These are phyloP conservation scores for Wickerhamomyces pijperi DNA, from an alignment of 805 yeast genomes.

Conservation along the genomic window DNA sequence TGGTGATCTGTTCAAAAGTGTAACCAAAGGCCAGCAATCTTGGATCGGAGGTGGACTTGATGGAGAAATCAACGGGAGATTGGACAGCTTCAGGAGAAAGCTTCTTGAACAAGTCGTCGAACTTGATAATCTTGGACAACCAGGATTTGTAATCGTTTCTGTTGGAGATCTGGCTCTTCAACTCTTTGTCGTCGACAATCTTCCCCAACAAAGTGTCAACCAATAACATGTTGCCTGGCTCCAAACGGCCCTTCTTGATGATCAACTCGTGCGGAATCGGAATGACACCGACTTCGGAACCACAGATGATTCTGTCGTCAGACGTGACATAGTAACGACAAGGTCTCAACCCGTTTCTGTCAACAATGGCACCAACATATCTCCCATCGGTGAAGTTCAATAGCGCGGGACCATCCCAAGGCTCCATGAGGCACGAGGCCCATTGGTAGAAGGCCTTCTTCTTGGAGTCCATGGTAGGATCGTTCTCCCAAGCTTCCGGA, in stretches of 20 bases:
- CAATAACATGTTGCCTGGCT: constrained; percentile 91
- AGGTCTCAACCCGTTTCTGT: constrained; percentile 95
- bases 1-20: constrained; percentile 83
- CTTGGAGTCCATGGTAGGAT: constrained; percentile 75
- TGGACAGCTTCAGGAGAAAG: constrained; percentile 22
- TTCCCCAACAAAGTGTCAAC: constrained; percentile 91
- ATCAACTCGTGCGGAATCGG: constrained; percentile 76
- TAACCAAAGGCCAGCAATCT: constrained; percentile 81
- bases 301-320: constrained; percentile 93
- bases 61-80: constrained; percentile 18
- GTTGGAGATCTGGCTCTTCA: constrained; percentile 68
- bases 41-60: constrained; percentile 61
- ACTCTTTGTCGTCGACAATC: constrained; percentile 86
- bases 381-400: constrained; percentile 96
- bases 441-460: constrained; percentile 94
- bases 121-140: constrained; percentile 77
- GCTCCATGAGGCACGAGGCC: constrained; percentile 99
- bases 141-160: constrained; percentile 90
- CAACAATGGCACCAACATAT: constrained; percentile 96
- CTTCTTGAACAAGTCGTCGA: constrained; percentile 63
- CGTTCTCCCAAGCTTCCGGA: constrained; percentile 97
- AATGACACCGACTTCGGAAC: constrained; percentile 96
- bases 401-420: constrained; percentile 99
- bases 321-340: constrained; percentile 94
- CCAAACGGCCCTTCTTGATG: constrained; percentile 84